Evolutionary conservation across 1,284 basidiomycete species (phyloP).

Genomic region (Farysia itapuensis): DNA sequence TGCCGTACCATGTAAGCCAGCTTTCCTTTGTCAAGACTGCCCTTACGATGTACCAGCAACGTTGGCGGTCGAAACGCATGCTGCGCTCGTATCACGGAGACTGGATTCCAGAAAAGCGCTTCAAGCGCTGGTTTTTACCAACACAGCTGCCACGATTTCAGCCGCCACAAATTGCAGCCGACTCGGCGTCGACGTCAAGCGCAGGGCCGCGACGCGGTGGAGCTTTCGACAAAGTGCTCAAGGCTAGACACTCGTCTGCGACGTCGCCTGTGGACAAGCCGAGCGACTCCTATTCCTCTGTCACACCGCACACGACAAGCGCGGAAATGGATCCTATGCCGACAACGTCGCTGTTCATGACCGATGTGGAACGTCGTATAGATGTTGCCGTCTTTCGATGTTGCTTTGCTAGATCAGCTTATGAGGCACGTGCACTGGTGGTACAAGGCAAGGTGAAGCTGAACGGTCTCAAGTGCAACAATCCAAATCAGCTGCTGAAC

Average conservation of each 20-base stretch:
- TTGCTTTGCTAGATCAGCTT: slow-evolving; percentile 87
- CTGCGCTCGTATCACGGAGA: slow-evolving; percentile 94
- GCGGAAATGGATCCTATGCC: slow-evolving; percentile 46
- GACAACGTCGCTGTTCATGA: slow-evolving; percentile 49
- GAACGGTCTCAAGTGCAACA: slow-evolving; percentile 79
- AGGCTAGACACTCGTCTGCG: slow-evolving; percentile 20
- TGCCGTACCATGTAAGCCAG: slow-evolving; percentile 59
- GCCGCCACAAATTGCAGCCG: slow-evolving; percentile 55
- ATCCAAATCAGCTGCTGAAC: slow-evolving; percentile 85
- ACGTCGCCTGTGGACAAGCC: not conserved
- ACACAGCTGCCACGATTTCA: slow-evolving; percentile 78
- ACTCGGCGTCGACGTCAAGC: slow-evolving; percentile 12
- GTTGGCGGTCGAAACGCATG: slow-evolving; percentile 86
- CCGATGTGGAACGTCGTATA: slow-evolving; percentile 79
- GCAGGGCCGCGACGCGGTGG: slow-evolving; percentile 22
- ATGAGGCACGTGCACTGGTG: slow-evolving; percentile 82
- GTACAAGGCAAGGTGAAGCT: slow-evolving; percentile 83
- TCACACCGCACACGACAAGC: slow-evolving; percentile 19
- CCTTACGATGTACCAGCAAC: slow-evolving; percentile 82
- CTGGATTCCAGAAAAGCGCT: slow-evolving; percentile 85
- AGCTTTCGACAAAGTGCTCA: slow-evolving; percentile 19
- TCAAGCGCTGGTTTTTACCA: slow-evolving; percentile 94
- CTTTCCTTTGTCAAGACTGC: slow-evolving; percentile 68
- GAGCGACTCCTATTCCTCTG: slow-evolving; percentile 6
- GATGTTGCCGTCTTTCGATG: slow-evolving; percentile 89